Conservation (phyloP, 345 rosid genomes). For the Sapria himalayana region DNA sequence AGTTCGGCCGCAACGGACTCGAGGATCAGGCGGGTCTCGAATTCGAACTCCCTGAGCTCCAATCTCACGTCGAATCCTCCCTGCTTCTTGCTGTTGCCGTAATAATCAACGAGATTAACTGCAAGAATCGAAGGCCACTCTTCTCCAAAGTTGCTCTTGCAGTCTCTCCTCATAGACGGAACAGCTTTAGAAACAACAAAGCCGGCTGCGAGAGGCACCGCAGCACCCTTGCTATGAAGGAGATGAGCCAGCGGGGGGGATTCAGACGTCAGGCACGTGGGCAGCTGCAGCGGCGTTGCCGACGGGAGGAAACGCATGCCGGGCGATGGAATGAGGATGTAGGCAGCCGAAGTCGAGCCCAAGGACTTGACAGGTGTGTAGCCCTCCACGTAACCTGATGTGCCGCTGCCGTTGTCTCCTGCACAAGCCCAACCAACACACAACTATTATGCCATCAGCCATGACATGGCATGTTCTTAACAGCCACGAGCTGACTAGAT, state of each 20-base stretch:
- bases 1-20: constrained; percentile 80
- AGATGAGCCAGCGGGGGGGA: constrained; percentile 99
- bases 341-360: constrained; percentile 64
- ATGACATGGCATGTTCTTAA: too few relatives aligned
- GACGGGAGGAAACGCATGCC: constrained; percentile 93
- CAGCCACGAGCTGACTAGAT: too few relatives aligned
- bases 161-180: constrained; percentile 68
- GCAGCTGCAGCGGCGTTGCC: constrained; percentile 74
- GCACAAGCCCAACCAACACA: too few relatives aligned
- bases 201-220: constrained; percentile 72
- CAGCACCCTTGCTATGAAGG: constrained; percentile 88
- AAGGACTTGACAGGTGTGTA: constrained; percentile 84
- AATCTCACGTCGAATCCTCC: constrained; percentile 30
- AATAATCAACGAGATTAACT: constrained; percentile 72
- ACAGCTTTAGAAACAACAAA: constrained; percentile 86
- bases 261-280: constrained; percentile 86
- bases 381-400: constrained; percentile 58
- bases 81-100: constrained; percentile 57
- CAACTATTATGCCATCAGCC: too few relatives aligned
- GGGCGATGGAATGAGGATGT: constrained; percentile 82
- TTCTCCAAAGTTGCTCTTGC: constrained; percentile 39
- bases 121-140: constrained; percentile 95
- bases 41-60: constrained; percentile 54
- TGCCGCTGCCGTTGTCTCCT: constrained; percentile 33
- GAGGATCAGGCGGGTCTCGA: constrained; percentile 58